phyloP scores from a whole-genome alignment of 2,329 filamentous ascomycete species.

The Knoxdaviesia capensis region DNA sequence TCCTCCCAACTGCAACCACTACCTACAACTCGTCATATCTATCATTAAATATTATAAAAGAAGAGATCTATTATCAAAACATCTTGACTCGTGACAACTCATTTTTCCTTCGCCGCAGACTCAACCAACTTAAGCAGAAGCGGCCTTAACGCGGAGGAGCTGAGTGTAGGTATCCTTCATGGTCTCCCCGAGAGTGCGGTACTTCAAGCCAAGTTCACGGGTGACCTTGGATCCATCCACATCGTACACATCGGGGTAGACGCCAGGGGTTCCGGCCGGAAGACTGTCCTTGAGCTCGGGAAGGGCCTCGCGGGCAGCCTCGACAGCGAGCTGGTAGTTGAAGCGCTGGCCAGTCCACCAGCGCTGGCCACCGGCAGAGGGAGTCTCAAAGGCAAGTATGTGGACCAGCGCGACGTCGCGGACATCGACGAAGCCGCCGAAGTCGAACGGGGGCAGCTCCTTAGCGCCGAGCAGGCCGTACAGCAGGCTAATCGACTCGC shows the following conservation, averaged over 20 bases:
- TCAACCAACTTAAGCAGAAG: too few species aligned
- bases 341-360: conserved; percentile 17
- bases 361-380: conserved; percentile 16
- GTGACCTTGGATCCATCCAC: conserved; percentile 20
- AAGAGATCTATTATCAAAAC: too few species aligned
- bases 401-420: conserved; percentile 23
- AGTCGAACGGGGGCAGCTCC: conserved; percentile 15
- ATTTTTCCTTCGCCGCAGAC: too few species aligned
- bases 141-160: too few species aligned
- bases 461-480: conserved; percentile 18
- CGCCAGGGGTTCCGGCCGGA: too few species aligned
- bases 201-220: conserved; percentile 18
- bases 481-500: conserved; percentile 20
- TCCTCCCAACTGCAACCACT: too few species aligned
- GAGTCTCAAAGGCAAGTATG: conserved; percentile 17
- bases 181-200: conserved; percentile 15
- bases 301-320: conserved; percentile 4
- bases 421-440: conserved; percentile 22
- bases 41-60: too few species aligned
- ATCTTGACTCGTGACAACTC: too few species aligned
- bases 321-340: conserved; percentile 11
- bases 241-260: conserved; percentile 13
- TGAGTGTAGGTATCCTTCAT: conserved; percentile 6
- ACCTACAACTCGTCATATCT: too few species aligned
- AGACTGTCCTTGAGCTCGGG: too few species aligned